phyloP scores from a whole-genome alignment of 2,329 filamentous ascomycete genomes.

The Elsinoe necatrix region DNA sequence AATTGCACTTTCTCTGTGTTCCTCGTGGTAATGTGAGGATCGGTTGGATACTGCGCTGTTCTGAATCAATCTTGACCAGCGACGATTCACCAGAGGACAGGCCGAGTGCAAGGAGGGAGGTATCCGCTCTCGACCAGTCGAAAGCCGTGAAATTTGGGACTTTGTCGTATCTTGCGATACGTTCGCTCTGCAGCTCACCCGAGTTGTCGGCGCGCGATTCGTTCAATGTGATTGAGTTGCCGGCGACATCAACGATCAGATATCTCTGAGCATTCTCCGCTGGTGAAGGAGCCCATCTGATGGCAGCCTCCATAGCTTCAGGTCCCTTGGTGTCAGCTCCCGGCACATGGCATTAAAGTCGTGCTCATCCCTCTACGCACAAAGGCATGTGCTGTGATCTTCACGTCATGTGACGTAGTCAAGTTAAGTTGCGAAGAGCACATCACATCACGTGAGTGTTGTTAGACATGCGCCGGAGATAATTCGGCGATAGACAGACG shows the following conservation, averaged over 20 bases:
- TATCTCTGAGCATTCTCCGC: conserved; percentile 47
- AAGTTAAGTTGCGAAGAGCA: neutral
- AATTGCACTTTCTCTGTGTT: conserved; percentile 69
- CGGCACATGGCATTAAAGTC: neutral
- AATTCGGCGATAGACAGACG: conserved; percentile 1
- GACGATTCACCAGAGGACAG: conserved; percentile 68
- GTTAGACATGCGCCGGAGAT: conserved; percentile 2
- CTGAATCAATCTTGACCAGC: conserved; percentile 63
- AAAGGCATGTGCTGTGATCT: neutral
- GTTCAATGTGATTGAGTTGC: conserved; percentile 52
- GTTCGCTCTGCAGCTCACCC: conserved; percentile 42
- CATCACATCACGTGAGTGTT: neutral
- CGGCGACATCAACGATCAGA: conserved; percentile 52
- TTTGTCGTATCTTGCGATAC: conserved; percentile 42
- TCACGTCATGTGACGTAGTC: neutral
- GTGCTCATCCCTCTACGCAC: too few species aligned
- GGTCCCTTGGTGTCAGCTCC: neutral
- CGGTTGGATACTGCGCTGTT: conserved; percentile 42
- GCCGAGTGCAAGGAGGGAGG: conserved; percentile 65
- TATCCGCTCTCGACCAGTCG: conserved; percentile 54
- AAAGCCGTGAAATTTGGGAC: conserved; percentile 55
- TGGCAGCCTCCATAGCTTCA: conserved; percentile 48
- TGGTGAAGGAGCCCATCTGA: conserved; percentile 56
- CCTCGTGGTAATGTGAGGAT: conserved; percentile 34
- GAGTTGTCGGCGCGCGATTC: conserved; percentile 35